phyloP scores from a whole-genome alignment of 495 filamentous ascomycete species.

The Recurvomyces mirabilis region DNA sequence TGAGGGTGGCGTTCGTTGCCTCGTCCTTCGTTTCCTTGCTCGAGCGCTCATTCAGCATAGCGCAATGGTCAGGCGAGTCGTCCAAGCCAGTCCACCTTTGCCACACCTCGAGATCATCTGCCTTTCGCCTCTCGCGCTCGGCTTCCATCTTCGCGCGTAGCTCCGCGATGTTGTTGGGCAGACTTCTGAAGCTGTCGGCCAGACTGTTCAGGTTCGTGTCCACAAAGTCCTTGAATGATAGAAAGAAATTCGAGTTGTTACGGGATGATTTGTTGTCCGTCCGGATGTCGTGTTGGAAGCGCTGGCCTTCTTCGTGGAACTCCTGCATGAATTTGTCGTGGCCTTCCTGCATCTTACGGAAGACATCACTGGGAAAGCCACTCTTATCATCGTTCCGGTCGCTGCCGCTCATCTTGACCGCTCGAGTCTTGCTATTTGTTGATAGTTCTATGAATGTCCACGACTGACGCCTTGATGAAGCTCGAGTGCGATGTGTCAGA shows the following conservation, averaged over 20 bases:
- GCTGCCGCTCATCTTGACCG: constrained; percentile 10
- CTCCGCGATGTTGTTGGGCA: constrained; percentile 30
- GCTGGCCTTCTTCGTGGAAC: background rate
- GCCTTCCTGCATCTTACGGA: constrained; percentile 5
- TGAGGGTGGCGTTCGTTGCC: background rate
- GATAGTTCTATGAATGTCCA: no score
- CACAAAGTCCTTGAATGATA: constrained; percentile 48
- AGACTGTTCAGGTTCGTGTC: constrained; percentile 48
- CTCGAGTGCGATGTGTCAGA: no score
- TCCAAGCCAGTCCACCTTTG: constrained; percentile 14
- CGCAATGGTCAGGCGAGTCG: constrained; percentile 10
- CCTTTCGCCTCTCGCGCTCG: background rate
- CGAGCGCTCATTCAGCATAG: constrained; percentile 4
- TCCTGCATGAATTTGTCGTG: constrained; percentile 11
- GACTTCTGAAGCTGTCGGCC: constrained; percentile 40
- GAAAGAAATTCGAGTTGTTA: constrained; percentile 43
- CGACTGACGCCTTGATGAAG: no score
- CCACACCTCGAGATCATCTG: constrained; percentile 9
- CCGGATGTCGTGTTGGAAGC: background rate
- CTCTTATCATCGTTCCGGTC: background rate
- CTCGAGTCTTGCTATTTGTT: no score
- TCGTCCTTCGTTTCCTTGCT: background rate
- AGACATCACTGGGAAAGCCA: constrained; percentile 3
- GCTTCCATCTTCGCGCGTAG: constrained; percentile 7
- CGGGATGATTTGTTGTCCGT: background rate